Percentiles rank a stretch among this genome's conserved stretches.
phyloP scores from a whole-genome alignment of 345 rosid species.

The Luvunga scandens region DNA sequence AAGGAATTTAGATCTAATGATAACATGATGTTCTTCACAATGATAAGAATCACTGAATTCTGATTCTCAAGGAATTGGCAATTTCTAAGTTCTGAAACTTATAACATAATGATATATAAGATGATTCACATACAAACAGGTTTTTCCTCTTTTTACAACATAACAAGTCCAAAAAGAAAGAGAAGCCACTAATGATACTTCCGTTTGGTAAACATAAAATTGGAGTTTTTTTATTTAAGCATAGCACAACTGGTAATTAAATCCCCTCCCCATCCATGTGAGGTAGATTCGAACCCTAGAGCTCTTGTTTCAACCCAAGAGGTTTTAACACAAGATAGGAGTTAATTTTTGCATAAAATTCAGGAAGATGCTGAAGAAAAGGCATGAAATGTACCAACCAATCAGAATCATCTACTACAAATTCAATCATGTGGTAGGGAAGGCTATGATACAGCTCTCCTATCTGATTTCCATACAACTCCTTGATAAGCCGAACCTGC shows the following conservation, averaged over 20 bases:
- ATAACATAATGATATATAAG: not conserved
- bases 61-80: not conserved
- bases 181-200: not conserved
- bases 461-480: constrained; percentile 90
- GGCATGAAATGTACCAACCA: constrained; percentile 52
- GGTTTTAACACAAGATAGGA: not conserved
- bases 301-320: too few relatives aligned
- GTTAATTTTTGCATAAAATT: not conserved
- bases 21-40: not conserved
- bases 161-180: not conserved
- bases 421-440: constrained; percentile 92
- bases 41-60: not conserved
- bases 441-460: constrained; percentile 87
- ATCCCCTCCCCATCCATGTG: too few relatives aligned
- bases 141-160: not conserved
- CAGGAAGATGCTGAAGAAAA: not conserved
- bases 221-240: too few relatives aligned
- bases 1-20: constrained; percentile 8
- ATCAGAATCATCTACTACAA: constrained; percentile 66
- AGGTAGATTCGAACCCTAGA: too few relatives aligned
- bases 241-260: too few relatives aligned
- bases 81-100: not conserved
- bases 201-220: not conserved
- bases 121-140: not conserved
- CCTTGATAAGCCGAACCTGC: constrained; percentile 89